Percentiles rank a stretch among this genome's conserved stretches.
Conservation (phyloP, 2,329 filamentous ascomycete species). For the Calonectria fujianensis region DNA sequence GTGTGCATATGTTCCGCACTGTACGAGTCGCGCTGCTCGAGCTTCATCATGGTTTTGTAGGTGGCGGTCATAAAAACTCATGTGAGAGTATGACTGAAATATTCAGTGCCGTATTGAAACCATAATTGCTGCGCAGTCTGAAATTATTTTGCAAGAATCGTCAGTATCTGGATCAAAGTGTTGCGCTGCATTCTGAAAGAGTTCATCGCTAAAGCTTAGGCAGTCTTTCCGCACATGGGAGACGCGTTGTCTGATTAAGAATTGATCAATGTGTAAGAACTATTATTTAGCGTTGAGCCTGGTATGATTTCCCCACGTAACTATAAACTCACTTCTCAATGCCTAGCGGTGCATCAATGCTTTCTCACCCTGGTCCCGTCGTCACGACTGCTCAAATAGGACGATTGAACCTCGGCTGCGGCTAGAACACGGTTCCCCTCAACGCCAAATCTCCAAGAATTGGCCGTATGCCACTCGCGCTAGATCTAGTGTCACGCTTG, state of each 20-base stretch:
- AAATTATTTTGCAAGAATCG: neutral
- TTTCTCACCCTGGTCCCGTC: neutral
- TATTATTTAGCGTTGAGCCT: neutral
- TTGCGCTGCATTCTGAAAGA: neutral
- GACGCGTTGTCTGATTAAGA: neutral
- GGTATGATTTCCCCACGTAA: neutral
- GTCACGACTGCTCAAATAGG: conserved; percentile 29
- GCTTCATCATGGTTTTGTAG: neutral
- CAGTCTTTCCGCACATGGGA: neutral
- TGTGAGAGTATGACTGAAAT: neutral
- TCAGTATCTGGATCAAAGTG: neutral
- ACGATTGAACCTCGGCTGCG: conserved; percentile 37
- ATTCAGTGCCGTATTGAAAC: neutral
- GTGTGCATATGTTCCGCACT: neutral
- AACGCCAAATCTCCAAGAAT: conserved; percentile 24
- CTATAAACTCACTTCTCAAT: neutral
- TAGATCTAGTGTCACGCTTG: neutral
- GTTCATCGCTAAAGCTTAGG: neutral
- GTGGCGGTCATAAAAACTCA: neutral
- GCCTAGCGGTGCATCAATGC: neutral
- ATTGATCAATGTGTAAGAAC: neutral
- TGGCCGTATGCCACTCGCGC: neutral
- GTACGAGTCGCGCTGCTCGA: neutral
- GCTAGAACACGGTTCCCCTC: conserved; percentile 34
- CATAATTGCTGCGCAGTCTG: neutral